Evolutionary conservation across 1,139 yeast species (phyloP), one percentile per base, ranked within the genome.

Genomic region (Taphrina populina): DNA sequence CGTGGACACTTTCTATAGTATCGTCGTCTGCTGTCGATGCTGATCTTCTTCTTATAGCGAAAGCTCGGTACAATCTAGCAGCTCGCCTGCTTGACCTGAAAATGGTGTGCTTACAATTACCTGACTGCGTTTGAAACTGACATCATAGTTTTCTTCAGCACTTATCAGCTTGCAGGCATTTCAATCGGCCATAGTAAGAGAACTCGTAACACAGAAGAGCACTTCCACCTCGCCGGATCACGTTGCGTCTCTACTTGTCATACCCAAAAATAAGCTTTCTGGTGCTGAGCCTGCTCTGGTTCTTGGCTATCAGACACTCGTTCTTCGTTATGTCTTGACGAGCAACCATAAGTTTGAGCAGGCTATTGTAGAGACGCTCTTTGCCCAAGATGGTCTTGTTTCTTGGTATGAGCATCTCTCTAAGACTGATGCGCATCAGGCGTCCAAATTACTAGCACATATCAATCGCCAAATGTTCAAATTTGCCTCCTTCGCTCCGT

Each of bases 21-120:
- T n/a, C n/a, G n/a, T n/a, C n/a, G n/a, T n/a, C n/a, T n/a, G n/a
- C n/a, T n/a, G n/a, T n/a, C n/a, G n/a, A n/a, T n/a, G n/a, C n/a
- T n/a, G 39, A 33, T n/a, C 36, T 32, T 10, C 15, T 49, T 17
- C 40, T 35, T 11, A 49, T 49, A 17, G 32, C 26, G 24, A 40
- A 37, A n/a, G 27, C 44, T 11, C 37, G 54, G 20, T 49, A 26
- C 24, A 49, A 39, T 21, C 23, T 49, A 15, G 23, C 17, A 7
- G 13, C 33, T 13, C 54, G 54, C 13, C 32, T 49, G 19, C 34
- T 49, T 24, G 54, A 49, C 20, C 40, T 29, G 30, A 19, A 32
- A 21, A 23, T 37, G 17, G 54, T 49, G 29, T 30, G 11, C 15
- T n/a, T 11, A 10, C 36, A 13, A 13, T 13, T 8, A 10, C 10